Percentiles rank a stretch among this genome's conserved stretches.
Conservation (phyloP, 768 basidiomycete genomes). For the Gyrodon lividus region DNA sequence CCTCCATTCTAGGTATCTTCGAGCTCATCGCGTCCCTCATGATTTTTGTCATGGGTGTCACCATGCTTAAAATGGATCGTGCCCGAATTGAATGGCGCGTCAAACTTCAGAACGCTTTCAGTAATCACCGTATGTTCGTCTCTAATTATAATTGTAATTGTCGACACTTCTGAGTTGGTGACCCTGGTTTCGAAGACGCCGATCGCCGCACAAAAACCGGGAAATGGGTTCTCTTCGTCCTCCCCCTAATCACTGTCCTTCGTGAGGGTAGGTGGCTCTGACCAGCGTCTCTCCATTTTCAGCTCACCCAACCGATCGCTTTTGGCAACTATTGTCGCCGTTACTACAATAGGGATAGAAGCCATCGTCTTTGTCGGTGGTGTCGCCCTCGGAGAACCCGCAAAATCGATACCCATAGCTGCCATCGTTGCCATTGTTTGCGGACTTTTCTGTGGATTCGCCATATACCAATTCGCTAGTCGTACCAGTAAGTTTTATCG, state of each 20-base stretch:
- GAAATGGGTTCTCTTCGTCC: conserved; percentile 85
- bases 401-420: conserved; percentile 85
- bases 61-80: conserved; percentile 94
- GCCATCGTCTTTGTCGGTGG: conserved; percentile 94
- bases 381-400: conserved; percentile 81
- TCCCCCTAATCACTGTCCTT: conserved; percentile 89
- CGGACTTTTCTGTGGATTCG: conserved; percentile 69
- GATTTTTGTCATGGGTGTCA: conserved; percentile 91
- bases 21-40: conserved; percentile 69
- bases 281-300: not conserved
- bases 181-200: conserved; percentile 32
- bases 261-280: conserved; percentile 64
- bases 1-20: conserved; percentile 52
- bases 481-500: conserved; percentile 54
- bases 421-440: conserved; percentile 81
- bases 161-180: not conserved
- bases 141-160: not conserved
- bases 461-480: conserved; percentile 80
- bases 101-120: conserved; percentile 82
- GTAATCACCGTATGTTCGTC: conserved; percentile 45
- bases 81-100: conserved; percentile 93
- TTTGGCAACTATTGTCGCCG: not conserved
- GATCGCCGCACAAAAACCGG: conserved; percentile 53
- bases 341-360: conserved; percentile 58
- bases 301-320: not conserved